phyloP scores from a whole-genome alignment of 2,329 filamentous ascomycete species.

The Phoma sp. region DNA sequence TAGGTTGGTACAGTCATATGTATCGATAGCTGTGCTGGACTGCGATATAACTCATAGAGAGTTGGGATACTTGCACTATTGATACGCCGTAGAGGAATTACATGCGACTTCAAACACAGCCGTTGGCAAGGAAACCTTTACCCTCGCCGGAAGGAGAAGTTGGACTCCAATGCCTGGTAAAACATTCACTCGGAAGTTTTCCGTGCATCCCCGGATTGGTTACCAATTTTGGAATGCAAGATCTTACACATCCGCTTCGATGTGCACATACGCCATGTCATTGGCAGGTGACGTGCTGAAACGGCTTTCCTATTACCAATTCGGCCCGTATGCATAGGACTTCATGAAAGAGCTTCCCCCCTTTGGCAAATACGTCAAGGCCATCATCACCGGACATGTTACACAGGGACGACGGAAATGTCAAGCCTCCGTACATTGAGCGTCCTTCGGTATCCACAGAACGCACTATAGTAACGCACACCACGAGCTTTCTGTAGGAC shows the following conservation, averaged over 20 bases:
- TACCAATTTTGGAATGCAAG: constrained; percentile 6
- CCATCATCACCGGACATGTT: not conserved
- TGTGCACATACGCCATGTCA: not conserved
- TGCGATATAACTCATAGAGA: too few species aligned
- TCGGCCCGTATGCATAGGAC: not conserved
- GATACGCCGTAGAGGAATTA: too few species aligned
- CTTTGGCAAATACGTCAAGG: not conserved
- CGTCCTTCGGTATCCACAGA: not conserved
- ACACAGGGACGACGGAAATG: not conserved
- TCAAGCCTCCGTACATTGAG: not conserved
- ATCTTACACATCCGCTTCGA: not conserved
- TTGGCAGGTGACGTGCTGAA: constrained; percentile 3
- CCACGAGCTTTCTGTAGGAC: not conserved
- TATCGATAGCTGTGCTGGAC: too few species aligned
- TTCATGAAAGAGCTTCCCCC: not conserved
- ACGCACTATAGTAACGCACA: not conserved
- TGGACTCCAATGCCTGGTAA: too few species aligned
- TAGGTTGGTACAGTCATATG: too few species aligned
- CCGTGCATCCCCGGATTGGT: not conserved
- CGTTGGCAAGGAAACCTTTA: not conserved
- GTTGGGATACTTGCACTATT: too few species aligned
- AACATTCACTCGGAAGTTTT: too few species aligned
- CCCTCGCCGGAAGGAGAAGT: too few species aligned
- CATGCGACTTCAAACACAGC: too few species aligned
- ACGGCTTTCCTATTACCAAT: not conserved